A percentile compares a stretch with the other conserved stretches of the same genome.
Conservation (phyloP, 306 rosid species). For the Pyrus betulifolia region DNA sequence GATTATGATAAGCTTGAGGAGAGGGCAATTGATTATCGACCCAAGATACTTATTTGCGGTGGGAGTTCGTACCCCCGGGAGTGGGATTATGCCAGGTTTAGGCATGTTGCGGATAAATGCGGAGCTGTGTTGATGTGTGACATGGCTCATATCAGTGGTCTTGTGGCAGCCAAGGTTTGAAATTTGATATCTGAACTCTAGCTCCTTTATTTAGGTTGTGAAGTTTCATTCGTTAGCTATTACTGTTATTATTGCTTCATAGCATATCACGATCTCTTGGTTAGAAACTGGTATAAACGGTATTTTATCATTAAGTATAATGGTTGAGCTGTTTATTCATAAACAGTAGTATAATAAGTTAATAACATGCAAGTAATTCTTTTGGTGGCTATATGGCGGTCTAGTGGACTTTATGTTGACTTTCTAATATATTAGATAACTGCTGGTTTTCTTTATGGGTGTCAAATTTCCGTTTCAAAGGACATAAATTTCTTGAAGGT, state of each 20-base stretch:
- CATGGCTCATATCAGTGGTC: constrained; percentile 90
- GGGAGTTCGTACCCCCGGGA: constrained; percentile 84
- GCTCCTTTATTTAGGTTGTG: neutral
- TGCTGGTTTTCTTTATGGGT: too few relatives aligned
- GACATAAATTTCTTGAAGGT: too few relatives aligned
- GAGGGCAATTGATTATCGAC: constrained; percentile 68
- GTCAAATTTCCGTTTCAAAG: too few relatives aligned
- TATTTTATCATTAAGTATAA: neutral
- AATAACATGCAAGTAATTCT: neutral
- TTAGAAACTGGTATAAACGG: neutral
- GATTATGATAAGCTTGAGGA: constrained; percentile 85
- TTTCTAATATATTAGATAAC: too few relatives aligned
- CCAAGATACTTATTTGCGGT: constrained; percentile 79
- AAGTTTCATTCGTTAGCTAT: neutral
- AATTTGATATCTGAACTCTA: neutral
- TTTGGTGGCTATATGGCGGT: neutral
- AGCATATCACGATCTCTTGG: neutral
- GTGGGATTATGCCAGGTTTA: constrained; percentile 72
- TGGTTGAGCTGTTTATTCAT: neutral
- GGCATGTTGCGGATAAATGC: constrained; percentile 71
- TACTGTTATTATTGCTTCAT: neutral
- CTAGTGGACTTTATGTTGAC: neutral
- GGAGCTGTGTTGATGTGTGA: constrained; percentile 83
- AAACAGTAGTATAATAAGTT: neutral
- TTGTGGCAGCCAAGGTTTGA: constrained; percentile 74